phyloP scores from a whole-genome alignment of 2,329 filamentous ascomycete genomes.

The Dendrostoma leiphaemia region DNA sequence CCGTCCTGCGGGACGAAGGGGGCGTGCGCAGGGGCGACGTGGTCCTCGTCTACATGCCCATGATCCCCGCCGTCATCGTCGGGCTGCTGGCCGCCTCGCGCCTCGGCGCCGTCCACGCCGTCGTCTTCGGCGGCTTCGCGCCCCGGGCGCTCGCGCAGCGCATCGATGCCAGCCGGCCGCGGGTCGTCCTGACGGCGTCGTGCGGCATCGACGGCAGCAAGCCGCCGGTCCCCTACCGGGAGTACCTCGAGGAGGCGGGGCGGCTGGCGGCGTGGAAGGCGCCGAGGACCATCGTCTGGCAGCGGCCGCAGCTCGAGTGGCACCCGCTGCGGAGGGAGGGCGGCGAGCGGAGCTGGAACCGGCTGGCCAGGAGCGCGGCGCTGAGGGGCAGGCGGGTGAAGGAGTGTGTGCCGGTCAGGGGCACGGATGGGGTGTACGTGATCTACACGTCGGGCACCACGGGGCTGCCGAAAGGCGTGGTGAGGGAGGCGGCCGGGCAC shows the following conservation, averaged over 20 bases:
- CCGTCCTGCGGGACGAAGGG: conserved; percentile 77
- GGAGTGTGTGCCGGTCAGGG: conserved; percentile 73
- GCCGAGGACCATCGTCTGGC: conserved; percentile 73
- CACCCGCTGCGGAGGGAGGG: conserved; percentile 61
- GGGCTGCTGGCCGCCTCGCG: conserved; percentile 80
- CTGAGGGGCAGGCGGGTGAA: conserved; percentile 56
- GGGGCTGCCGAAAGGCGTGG: conserved; percentile 77
- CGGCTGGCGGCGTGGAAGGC: conserved; percentile 69
- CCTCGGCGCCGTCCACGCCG: conserved; percentile 83
- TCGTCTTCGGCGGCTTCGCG: conserved; percentile 93
- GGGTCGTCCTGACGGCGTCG: conserved; percentile 79
- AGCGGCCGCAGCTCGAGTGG: conserved; percentile 76
- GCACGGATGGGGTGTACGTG: conserved; percentile 80
- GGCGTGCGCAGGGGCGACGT: conserved; percentile 82
- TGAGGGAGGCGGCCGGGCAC: conserved; percentile 81
- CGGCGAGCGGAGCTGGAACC: conserved; percentile 78
- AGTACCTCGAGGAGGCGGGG: conserved; percentile 73
- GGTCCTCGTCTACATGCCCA: conserved; percentile 92
- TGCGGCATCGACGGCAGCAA: conserved; percentile 89
- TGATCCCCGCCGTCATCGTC: conserved; percentile 87
- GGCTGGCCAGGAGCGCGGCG: conserved; percentile 67
- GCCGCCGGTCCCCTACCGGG: conserved; percentile 73
- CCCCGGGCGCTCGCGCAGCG: conserved; percentile 78
- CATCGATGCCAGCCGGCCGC: conserved; percentile 78
- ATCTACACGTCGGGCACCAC: conserved; percentile 88